Evolutionary conservation across 148 eudicot genomes (phyloP).

Genomic region (Drosera capensis): DNA sequence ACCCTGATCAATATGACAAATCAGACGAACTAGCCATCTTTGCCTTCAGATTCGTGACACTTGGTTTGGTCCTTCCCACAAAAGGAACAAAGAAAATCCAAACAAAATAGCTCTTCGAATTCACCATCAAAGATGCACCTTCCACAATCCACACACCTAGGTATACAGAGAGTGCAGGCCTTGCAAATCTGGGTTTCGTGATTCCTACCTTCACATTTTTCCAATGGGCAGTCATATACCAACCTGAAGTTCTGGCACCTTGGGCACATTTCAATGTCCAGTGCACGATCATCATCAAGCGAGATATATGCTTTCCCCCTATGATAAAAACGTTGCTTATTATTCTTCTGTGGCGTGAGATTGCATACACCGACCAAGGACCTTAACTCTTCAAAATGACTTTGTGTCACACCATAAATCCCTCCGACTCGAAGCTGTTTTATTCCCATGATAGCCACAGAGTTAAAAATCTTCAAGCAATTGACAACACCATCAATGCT

Average conservation of each 20-base stretch:
- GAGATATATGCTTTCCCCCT: conserved; percentile 29
- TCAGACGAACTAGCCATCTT: conserved; percentile 5
- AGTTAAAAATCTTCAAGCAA: conserved; percentile 36
- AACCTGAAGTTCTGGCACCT: conserved; percentile 51
- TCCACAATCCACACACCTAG: conserved; percentile 65
- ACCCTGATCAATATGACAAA: not conserved
- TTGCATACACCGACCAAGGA: conserved; percentile 26
- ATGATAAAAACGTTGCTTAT: conserved; percentile 36
- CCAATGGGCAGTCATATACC: conserved; percentile 70
- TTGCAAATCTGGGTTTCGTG: conserved; percentile 25
- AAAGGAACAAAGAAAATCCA: conserved; percentile 41
- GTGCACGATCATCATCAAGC: conserved; percentile 55
- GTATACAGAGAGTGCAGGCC: conserved; percentile 64
- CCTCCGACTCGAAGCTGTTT: conserved; percentile 62
- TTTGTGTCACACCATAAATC: conserved; percentile 28
- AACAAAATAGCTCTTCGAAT: conserved; percentile 52
- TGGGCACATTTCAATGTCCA: conserved; percentile 76
- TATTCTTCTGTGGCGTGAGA: conserved; percentile 4
- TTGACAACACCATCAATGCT: conserved; percentile 47
- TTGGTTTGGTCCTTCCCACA: conserved; percentile 21
- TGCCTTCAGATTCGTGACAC: conserved; percentile 20
- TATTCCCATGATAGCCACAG: conserved; percentile 31
- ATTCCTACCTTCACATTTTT: conserved; percentile 40
- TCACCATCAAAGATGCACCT: conserved; percentile 45
- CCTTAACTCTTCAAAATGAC: conserved; percentile 55